phyloP scores from a whole-genome alignment of 2,329 filamentous ascomycete genomes.

The Verticillium nubilum region DNA sequence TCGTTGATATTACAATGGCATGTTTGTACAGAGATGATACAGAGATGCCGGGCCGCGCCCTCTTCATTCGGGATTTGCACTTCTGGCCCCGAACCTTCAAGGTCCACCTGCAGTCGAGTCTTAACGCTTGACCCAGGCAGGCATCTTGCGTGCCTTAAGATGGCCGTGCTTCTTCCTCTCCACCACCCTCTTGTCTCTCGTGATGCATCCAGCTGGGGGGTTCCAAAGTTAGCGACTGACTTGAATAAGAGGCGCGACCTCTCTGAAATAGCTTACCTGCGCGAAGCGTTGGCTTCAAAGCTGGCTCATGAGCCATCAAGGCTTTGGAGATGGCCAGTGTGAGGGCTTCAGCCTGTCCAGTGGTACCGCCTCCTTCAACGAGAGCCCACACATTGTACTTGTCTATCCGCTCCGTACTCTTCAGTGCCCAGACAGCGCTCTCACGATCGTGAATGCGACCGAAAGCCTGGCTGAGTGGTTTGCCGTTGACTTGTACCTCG shows the following conservation, averaged over 20 bases:
- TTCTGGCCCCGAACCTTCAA: background rate
- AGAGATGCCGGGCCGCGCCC: background rate
- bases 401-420: constrained; percentile 74
- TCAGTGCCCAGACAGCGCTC: constrained; percentile 87
- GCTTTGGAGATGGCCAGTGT: constrained; percentile 87
- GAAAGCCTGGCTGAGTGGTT: constrained; percentile 75
- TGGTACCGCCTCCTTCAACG: constrained; percentile 81
- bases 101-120: background rate
- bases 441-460: constrained; percentile 88
- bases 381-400: constrained; percentile 96
- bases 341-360: constrained; percentile 91
- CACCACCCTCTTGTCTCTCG: constrained; percentile 83
- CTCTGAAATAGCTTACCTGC: constrained; percentile 60
- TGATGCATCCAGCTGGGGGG: constrained; percentile 78
- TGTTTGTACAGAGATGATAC: background rate
- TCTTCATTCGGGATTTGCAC: background rate
- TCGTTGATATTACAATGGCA: background rate
- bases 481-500: constrained; percentile 85
- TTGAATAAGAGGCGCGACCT: background rate
- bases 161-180: constrained; percentile 98
- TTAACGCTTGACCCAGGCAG: constrained; percentile 89
- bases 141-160: constrained; percentile 96
- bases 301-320: constrained; percentile 85
- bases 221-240: constrained; percentile 35
- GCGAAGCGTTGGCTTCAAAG: constrained; percentile 78